phyloP scores from a whole-genome alignment of 345 rosid genomes.

The Carallia brachiata region DNA sequence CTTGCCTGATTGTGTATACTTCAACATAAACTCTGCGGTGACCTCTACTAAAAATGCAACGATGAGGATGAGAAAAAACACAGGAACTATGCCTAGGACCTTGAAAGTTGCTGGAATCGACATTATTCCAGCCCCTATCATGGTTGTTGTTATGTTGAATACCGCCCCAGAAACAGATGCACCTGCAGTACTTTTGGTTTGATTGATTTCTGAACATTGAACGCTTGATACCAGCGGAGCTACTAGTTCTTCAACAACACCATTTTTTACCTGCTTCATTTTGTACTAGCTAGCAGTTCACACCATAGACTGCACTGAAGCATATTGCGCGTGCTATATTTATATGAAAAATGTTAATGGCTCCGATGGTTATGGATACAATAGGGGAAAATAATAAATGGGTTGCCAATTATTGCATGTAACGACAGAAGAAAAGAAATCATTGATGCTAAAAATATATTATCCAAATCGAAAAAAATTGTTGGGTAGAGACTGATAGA shows the following conservation, averaged over 20 bases:
- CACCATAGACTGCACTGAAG: no score
- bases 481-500: no score
- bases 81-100: conserved; percentile 29
- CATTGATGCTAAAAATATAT: no score
- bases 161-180: conserved; percentile 24
- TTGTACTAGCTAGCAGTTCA: no score
- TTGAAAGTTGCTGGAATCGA: conserved; percentile 22
- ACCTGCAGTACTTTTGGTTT: not conserved
- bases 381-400: no score
- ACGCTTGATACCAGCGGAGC: not conserved
- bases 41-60: conserved; percentile 27
- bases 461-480: no score
- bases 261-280: not conserved
- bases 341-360: no score
- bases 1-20: conserved; percentile 28
- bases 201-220: not conserved
- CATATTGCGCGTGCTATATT: no score
- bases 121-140: conserved; percentile 29
- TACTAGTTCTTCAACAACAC: not conserved
- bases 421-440: no score
- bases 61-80: conserved; percentile 10
- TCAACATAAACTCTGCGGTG: conserved; percentile 31
- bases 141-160: conserved; percentile 22
- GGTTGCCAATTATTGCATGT: no score
- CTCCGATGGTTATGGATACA: no score